Evolutionary conservation across 2,329 filamentous ascomycete species (phyloP), one percentile per base, ranked within the genome.

Genomic region (Aspergillus persii): DNA sequence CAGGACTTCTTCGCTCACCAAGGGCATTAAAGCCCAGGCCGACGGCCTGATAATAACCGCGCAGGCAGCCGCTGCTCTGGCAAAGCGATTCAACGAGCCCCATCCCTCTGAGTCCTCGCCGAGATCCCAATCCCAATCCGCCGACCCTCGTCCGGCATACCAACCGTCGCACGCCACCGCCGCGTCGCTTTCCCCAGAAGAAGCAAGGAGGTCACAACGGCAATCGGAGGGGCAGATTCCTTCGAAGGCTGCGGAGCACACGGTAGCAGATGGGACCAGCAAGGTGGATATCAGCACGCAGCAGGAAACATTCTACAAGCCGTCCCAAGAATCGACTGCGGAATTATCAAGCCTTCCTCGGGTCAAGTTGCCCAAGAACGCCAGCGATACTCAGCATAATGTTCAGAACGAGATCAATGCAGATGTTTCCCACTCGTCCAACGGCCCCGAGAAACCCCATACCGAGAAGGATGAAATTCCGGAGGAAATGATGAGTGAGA

Each of bases 1-100:
- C 53, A 81, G 83, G 64, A 89, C 88, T 0, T 90, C 88, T 2
- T 85, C 84, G 31, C 73, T 90, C 51, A 84, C 85, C 30, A 86
- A 84, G 70, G 83, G 84, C 12, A 79, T 88, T 57, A 86, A 86
- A 71, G 79, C 71, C 54, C 86, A 88, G 74, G 84, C 83, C 2
- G 84, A 88, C 62, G 80, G 84, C 57, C 74, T 89, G 53, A 85
- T 85, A 1, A 76, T 87, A 53, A 88, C 86, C 18, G 81, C 82
- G 41, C 81, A 83, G 65, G 86, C 87, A 47, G 86, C 86, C 23
- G 80, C 84, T 39, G 82, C 83, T 54, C 78, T 89, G 54, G 83
- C 82, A 12, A 80, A 81, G 62, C 79, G 84, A 53, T 80, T 88
- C 68, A 82, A 84, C 64, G 85, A 86, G 66, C 58, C 64, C 31